Evolutionary conservation across 805 yeast genomes (phyloP).

Genomic region (Cephaloascus albidus): DNA sequence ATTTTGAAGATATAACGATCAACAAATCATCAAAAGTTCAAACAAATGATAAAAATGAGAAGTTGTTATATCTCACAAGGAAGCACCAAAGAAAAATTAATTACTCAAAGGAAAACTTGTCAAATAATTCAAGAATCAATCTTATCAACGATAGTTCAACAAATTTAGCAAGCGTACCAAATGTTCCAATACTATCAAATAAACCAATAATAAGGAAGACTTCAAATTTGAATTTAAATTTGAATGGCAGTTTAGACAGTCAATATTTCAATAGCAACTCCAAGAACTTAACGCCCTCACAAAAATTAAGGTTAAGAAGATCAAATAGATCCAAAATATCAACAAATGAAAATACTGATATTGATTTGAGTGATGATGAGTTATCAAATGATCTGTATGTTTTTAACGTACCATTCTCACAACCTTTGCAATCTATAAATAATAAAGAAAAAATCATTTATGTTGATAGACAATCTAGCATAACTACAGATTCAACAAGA

Average conservation of each 20-base stretch:
- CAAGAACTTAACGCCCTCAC: conserved; percentile 17
- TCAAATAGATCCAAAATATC: neutral
- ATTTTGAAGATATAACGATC: conserved; percentile 16
- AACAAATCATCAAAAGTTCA: conserved; percentile 8
- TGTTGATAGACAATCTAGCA: conserved; percentile 10
- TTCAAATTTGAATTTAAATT: neutral
- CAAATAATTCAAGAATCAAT: neutral
- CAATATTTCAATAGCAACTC: conserved; percentile 9
- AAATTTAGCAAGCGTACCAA: neutral
- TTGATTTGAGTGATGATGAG: conserved; percentile 41
- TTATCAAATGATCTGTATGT: conserved; percentile 43
- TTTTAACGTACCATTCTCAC: conserved; percentile 59
- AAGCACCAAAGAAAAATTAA: neutral
- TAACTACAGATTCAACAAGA: conserved; percentile 29
- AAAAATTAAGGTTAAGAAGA: conserved; percentile 17
- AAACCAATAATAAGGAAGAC: neutral
- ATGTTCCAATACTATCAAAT: neutral
- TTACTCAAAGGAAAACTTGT: neutral
- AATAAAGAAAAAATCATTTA: conserved; percentile 21
- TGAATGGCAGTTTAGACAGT: neutral
- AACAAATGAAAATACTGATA: conserved; percentile 5
- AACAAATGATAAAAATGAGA: conserved; percentile 2
- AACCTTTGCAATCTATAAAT: conserved; percentile 33
- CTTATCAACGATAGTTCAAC: neutral
- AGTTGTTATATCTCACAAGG: neutral